Evolutionary conservation across 768 basidiomycete genomes (phyloP).

Genomic region (Phlegmacium glaucopus): DNA sequence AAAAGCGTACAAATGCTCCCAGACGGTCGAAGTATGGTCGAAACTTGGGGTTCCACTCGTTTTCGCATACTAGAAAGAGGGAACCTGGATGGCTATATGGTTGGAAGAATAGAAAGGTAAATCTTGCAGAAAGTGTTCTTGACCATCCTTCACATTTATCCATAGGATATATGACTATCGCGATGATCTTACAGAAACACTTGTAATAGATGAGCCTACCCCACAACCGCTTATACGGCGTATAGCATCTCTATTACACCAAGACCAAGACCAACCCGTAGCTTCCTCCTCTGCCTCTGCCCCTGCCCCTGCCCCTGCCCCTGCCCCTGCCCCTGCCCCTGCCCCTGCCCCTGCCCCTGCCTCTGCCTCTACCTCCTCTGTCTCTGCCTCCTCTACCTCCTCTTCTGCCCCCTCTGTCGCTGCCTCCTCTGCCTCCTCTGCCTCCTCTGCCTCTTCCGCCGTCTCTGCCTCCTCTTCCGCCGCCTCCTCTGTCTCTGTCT

Average conservation of each 20-base stretch:
- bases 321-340: slow-evolving; percentile 4
- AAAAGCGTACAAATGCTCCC: slow-evolving; percentile 79
- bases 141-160: background rate
- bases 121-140: slow-evolving; percentile 12
- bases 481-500: background rate
- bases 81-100: slow-evolving; percentile 84
- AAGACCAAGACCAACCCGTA: no score
- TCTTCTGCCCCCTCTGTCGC: background rate
- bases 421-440: background rate
- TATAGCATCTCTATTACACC: slow-evolving; percentile 6
- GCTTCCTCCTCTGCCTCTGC: slow-evolving; percentile 6
- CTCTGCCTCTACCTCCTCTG: slow-evolving; percentile 5
- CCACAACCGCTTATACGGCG: slow-evolving; percentile 4
- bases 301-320: slow-evolving; percentile 5
- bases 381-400: slow-evolving; percentile 3
- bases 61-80: slow-evolving; percentile 87
- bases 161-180: slow-evolving; percentile 32
- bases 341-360: slow-evolving; percentile 7
- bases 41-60: slow-evolving; percentile 59
- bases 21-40: slow-evolving; percentile 87
- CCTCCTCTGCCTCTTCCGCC: background rate
- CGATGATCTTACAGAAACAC: slow-evolving; percentile 33
- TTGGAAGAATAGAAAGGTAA: slow-evolving; percentile 71
- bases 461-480: background rate
- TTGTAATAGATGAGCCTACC: slow-evolving; percentile 12